Conservation (phyloP, 306 rosid genomes). For the Coriaria nepalensis region DNA sequence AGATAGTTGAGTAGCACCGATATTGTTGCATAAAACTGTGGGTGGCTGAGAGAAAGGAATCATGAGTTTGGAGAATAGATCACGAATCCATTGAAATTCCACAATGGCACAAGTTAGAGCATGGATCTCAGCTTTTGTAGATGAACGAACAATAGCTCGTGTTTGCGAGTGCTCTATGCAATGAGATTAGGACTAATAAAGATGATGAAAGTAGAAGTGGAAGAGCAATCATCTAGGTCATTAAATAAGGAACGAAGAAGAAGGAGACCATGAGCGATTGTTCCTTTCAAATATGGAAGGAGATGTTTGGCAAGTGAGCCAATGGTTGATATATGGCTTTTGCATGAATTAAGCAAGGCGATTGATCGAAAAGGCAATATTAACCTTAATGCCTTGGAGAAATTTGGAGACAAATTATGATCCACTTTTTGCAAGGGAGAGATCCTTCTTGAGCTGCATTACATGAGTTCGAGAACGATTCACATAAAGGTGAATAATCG, state of each 20-base stretch:
- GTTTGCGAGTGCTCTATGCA: neutral
- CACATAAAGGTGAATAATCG: too few species aligned
- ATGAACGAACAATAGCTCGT: neutral
- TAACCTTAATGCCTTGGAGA: too few species aligned
- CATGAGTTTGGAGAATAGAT: neutral
- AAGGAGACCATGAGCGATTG: neutral
- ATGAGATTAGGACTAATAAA: neutral
- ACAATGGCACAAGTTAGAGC: neutral
- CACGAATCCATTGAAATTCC: neutral
- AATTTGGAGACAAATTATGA: too few species aligned
- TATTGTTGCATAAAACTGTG: neutral
- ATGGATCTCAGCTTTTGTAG: neutral
- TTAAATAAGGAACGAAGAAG: too few species aligned
- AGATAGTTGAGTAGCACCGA: slow-evolving; percentile 1
- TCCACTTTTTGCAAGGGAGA: too few species aligned
- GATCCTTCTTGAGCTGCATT: too few species aligned
- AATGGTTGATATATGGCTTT: neutral
- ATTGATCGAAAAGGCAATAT: neutral
- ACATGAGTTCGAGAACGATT: too few species aligned
- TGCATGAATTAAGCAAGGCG: neutral
- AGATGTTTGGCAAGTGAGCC: neutral
- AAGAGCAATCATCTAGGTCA: neutral
- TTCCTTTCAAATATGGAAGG: neutral
- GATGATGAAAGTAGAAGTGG: neutral
- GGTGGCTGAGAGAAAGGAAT: neutral